Percentiles rank a stretch among this genome's conserved stretches.
These are phyloP conservation scores for Plasmodium reichenowi DNA, from an alignment of 169 alveolate species.

Conservation along the genomic window DNA sequence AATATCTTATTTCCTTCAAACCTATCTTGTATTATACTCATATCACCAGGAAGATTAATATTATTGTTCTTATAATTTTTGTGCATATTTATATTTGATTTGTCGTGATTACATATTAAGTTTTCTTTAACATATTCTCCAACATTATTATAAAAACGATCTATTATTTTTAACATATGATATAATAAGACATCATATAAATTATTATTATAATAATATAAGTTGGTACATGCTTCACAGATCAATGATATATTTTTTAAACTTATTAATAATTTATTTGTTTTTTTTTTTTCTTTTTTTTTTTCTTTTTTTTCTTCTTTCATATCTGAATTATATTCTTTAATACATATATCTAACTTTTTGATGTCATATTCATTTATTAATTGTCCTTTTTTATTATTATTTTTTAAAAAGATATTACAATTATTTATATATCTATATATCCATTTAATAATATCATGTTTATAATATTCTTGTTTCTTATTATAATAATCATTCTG, in stretches of 20 bases:
- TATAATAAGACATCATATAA: conserved; percentile 9
- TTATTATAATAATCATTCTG: not conserved
- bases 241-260: conserved; percentile 12
- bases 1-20: not conserved
- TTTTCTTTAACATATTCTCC: too few relatives aligned
- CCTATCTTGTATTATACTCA: too few relatives aligned
- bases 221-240: conserved; percentile 1
- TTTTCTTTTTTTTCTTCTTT: not conserved
- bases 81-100: too few relatives aligned
- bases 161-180: not conserved
- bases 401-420: not conserved
- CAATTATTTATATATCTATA: conserved; percentile 30
- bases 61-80: too few relatives aligned
- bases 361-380: conserved; percentile 33
- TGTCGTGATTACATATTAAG: too few relatives aligned
- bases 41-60: too few relatives aligned
- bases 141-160: conserved; percentile 1
- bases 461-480: not conserved
- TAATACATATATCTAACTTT: not conserved
- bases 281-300: not conserved
- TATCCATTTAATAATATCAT: conserved; percentile 36
- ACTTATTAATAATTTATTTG: conserved; percentile 8
- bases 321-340: not conserved
- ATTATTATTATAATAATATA: conserved; percentile 25
- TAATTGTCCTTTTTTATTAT: not conserved